Evolutionary conservation across 176 grass and related monocot species (phyloP).

Genomic region (Aegilops tauschii): DNA sequence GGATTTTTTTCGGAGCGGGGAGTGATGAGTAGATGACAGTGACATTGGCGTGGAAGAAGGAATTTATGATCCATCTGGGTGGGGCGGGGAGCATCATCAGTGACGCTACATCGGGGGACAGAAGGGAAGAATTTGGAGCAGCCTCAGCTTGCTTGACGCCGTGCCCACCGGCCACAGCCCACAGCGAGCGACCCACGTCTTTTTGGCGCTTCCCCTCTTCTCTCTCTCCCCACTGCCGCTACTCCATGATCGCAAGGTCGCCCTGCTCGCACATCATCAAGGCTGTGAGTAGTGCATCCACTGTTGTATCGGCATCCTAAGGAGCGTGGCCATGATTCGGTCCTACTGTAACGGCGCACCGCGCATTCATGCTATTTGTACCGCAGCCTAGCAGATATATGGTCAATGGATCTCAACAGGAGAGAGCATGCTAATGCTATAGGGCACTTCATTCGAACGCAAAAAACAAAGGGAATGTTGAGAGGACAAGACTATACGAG

Average conservation of each 20-base stretch:
- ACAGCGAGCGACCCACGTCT: background rate
- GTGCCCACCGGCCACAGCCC: background rate
- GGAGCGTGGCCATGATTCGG: conserved; percentile 13
- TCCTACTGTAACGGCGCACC: background rate
- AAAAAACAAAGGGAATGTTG: background rate
- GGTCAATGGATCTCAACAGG: background rate
- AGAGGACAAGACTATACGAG: too few species aligned
- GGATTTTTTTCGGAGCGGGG: too few species aligned
- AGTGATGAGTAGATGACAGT: background rate
- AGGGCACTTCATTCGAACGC: background rate
- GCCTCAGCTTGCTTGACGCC: background rate
- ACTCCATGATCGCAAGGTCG: background rate
- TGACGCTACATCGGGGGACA: conserved; percentile 53
- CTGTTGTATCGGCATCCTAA: conserved; percentile 39
- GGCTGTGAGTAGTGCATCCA: conserved; percentile 27
- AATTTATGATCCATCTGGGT: conserved; percentile 32
- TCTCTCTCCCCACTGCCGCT: background rate
- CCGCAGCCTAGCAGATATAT: background rate
- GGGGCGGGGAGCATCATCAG: conserved; percentile 52
- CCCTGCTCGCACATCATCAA: background rate
- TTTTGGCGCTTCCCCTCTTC: background rate
- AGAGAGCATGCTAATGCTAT: background rate
- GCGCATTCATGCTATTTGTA: background rate
- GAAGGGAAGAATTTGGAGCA: conserved; percentile 48
- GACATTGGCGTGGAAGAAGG: background rate